Conservation (phyloP, 805 yeast species). For the Lachancea lanzarotensis region DNA sequence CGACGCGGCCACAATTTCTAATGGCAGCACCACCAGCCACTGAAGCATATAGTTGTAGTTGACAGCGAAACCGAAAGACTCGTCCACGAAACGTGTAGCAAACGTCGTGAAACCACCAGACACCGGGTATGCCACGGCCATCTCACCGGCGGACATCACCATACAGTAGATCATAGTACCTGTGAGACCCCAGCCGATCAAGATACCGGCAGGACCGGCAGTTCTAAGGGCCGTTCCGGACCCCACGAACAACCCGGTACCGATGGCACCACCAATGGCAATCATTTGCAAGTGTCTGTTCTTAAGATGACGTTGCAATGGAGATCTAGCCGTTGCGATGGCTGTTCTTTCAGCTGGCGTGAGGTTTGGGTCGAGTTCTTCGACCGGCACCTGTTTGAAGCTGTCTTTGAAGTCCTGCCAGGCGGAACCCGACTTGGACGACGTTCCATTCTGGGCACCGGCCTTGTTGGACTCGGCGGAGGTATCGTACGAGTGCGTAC, state of each 20-base stretch:
- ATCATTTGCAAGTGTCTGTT: constrained; percentile 56
- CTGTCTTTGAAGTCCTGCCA: constrained; percentile 46
- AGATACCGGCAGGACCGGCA: constrained; percentile 62
- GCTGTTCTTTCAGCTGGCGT: constrained; percentile 43
- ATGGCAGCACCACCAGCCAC: constrained; percentile 46
- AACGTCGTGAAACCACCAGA: constrained; percentile 62
- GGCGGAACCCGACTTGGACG: background rate
- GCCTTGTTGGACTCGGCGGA: constrained; percentile 1
- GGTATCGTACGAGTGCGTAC: constrained; percentile 1
- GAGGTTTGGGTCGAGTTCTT: constrained; percentile 35
- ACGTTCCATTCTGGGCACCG: too few relatives aligned
- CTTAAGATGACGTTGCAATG: constrained; percentile 48
- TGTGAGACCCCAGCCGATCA: constrained; percentile 48
- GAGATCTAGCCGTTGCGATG: constrained; percentile 43
- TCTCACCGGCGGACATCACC: constrained; percentile 56
- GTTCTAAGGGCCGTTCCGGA: constrained; percentile 55
- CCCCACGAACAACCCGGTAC: constrained; percentile 72
- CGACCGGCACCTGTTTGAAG: constrained; percentile 37
- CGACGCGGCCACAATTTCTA: constrained; percentile 49
- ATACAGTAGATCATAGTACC: constrained; percentile 53
- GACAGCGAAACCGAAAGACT: constrained; percentile 56
- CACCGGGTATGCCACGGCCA: constrained; percentile 55
- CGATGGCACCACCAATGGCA: constrained; percentile 66
- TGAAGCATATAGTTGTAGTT: constrained; percentile 52
- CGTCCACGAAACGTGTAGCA: constrained; percentile 52